phyloP scores from a whole-genome alignment of 805 yeast species.

The Candida silvatica region DNA sequence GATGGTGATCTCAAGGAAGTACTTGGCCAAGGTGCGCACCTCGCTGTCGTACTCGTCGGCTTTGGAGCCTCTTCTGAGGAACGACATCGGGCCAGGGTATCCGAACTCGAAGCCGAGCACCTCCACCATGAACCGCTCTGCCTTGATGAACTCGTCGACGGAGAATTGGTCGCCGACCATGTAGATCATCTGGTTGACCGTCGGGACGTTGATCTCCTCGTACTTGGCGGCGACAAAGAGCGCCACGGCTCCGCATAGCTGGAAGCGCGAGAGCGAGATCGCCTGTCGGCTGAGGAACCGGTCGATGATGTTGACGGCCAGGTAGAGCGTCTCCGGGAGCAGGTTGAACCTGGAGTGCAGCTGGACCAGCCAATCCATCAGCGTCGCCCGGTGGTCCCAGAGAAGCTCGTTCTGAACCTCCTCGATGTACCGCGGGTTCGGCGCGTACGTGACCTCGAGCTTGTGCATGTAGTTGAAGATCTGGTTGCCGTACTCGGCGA shows the following conservation, averaged over 20 bases:
- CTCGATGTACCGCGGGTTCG: constrained; percentile 68
- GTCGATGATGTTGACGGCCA: constrained; percentile 81
- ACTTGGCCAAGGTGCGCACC: constrained; percentile 80
- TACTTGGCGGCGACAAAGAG: constrained; percentile 88
- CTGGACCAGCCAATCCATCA: constrained; percentile 87
- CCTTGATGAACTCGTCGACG: constrained; percentile 67
- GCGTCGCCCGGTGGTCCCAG: constrained; percentile 69
- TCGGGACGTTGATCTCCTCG: constrained; percentile 88
- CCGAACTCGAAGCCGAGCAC: constrained; percentile 67
- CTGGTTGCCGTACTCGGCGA: constrained; percentile 81
- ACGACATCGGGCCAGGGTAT: constrained; percentile 87
- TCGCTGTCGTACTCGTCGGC: constrained; percentile 85
- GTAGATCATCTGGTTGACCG: constrained; percentile 73
- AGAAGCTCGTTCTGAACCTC: constrained; percentile 63
- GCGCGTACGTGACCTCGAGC: constrained; percentile 64
- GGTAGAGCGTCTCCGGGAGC: constrained; percentile 75
- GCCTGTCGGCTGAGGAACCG: constrained; percentile 64
- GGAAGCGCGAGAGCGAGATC: constrained; percentile 79
- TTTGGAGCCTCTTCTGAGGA: constrained; percentile 77
- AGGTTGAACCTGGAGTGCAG: constrained; percentile 77
- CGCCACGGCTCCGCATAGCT: constrained; percentile 89
- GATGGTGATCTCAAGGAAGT: constrained; percentile 67
- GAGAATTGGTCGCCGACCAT: constrained; percentile 79
- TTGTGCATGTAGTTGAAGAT: constrained; percentile 74
- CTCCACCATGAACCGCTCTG: constrained; percentile 72